Conservation (phyloP, 208 protist species). For the Acanthamoeba healyi region DNA sequence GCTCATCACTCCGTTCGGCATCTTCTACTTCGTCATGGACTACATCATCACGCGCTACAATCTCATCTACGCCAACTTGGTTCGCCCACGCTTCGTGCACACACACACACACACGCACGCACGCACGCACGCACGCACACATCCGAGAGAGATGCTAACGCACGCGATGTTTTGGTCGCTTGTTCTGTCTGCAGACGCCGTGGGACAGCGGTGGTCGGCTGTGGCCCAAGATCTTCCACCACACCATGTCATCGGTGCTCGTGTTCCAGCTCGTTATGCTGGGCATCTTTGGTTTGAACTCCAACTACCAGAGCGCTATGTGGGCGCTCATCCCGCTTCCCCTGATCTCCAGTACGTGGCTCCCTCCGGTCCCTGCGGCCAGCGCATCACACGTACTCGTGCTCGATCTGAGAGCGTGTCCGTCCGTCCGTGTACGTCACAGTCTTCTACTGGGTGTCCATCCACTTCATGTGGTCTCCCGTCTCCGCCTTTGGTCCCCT, state of each 20-base stretch:
- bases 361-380: neutral
- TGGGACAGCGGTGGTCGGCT: conserved; percentile 54
- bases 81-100: neutral
- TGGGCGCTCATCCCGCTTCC: conserved; percentile 45
- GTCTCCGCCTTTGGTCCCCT: conserved; percentile 41
- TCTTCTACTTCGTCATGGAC: conserved; percentile 44
- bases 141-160: neutral
- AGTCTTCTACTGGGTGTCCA: conserved; percentile 31
- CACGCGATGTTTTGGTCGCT: too few species aligned
- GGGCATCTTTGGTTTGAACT: conserved; percentile 52
- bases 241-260: conserved; percentile 57
- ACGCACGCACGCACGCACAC: neutral
- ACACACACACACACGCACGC: too few species aligned
- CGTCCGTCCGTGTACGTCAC: too few species aligned
- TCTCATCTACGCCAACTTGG: conserved; percentile 62
- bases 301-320: conserved; percentile 51
- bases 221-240: conserved; percentile 62
- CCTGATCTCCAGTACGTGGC: neutral
- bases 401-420: too few species aligned
- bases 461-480: conserved; percentile 52
- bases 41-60: conserved; percentile 70
- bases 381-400: too few species aligned
- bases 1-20: conserved; percentile 30
- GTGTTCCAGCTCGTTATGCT: conserved; percentile 66
- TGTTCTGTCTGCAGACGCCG: neutral